Conservation (phyloP, 208 protist genomes). For the Trypanosoma lewisi region DNA sequence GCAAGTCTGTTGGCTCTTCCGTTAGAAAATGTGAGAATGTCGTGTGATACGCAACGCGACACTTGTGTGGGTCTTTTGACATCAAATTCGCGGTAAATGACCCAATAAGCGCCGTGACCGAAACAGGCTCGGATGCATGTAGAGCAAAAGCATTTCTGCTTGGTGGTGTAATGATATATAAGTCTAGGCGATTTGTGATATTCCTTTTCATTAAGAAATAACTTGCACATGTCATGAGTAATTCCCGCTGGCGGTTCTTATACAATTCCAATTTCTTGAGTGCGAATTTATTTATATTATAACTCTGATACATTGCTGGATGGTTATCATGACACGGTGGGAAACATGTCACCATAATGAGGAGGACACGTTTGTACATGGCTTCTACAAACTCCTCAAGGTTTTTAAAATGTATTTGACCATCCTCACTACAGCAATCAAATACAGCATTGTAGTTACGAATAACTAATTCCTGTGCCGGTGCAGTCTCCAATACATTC, state of each 20-base stretch:
- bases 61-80: constrained; percentile 26
- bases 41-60: constrained; percentile 58
- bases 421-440: constrained; percentile 41
- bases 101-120: constrained; percentile 46
- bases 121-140: constrained; percentile 32
- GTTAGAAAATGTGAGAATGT: constrained; percentile 32
- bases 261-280: constrained; percentile 4
- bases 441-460: constrained; percentile 62
- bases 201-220: constrained; percentile 38
- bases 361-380: constrained; percentile 51
- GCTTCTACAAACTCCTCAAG: constrained; percentile 61
- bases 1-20: constrained; percentile 71
- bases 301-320: constrained; percentile 22
- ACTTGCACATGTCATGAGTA: constrained; percentile 12
- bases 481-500: constrained; percentile 32
- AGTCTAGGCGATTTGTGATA: constrained; percentile 59
- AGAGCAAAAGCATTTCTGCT: constrained; percentile 72
- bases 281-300: constrained; percentile 7
- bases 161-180: constrained; percentile 74
- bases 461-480: constrained; percentile 51
- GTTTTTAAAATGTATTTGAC: constrained; percentile 48
- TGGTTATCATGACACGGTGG: constrained; percentile 16
- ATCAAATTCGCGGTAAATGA: constrained; percentile 31
- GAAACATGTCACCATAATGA: constrained; percentile 39
- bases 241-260: constrained; percentile 6